phyloP scores from a whole-genome alignment of 306 rosid species.

The Mucuna pruriens region DNA sequence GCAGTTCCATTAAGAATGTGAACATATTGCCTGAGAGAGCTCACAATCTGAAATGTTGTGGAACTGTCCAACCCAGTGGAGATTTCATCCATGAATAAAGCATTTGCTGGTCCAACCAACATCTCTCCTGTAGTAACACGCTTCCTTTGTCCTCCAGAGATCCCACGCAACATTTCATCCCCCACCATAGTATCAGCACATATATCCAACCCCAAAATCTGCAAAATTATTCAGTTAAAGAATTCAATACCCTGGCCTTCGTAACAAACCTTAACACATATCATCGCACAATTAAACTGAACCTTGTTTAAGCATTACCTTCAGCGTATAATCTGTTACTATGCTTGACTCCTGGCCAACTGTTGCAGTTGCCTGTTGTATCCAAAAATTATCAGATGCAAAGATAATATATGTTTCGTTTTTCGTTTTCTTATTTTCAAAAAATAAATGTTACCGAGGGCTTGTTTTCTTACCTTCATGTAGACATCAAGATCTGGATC shows the following conservation, averaged over 20 bases:
- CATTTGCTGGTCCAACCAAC: conserved; percentile 67
- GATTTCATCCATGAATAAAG: conserved; percentile 68
- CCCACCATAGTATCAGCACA: conserved; percentile 93
- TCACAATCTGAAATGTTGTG: conserved; percentile 65
- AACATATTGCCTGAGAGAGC: conserved; percentile 50
- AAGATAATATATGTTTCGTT: neutral
- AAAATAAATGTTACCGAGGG: neutral
- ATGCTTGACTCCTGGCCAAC: conserved; percentile 66
- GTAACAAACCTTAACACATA: neutral
- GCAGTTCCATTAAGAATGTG: conserved; percentile 41
- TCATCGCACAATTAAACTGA: neutral
- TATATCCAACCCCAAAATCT: conserved; percentile 86
- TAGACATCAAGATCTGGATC: conserved; percentile 85
- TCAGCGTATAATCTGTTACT: neutral
- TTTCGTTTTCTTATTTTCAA: neutral
- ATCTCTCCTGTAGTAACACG: conserved; percentile 84
- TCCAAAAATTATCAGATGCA: neutral
- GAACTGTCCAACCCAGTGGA: conserved; percentile 73
- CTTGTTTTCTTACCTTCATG: conserved; percentile 68
- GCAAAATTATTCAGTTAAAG: neutral
- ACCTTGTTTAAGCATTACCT: neutral
- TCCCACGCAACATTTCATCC: conserved; percentile 87
- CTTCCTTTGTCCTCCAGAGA: conserved; percentile 94
- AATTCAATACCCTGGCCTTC: conserved; percentile 14
- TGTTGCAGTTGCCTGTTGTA: conserved; percentile 45